These are phyloP conservation scores for Salix suchowensis DNA, from an alignment of 345 rosid species.

Conservation along the genomic window DNA sequence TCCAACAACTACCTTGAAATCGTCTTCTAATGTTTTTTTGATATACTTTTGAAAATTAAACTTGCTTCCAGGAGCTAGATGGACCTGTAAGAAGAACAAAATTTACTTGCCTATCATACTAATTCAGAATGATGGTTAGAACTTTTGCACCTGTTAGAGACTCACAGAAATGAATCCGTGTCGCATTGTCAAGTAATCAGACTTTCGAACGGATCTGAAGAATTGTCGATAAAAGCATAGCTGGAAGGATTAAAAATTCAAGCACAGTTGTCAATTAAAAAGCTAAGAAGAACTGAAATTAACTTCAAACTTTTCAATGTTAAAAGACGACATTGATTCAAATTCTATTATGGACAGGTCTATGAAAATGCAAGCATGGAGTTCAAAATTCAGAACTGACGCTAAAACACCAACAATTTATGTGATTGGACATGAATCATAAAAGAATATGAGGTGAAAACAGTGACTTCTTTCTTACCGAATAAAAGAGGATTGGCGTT, in stretches of 20 bases:
- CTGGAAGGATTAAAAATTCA: slow-evolving; percentile 30
- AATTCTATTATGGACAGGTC: too few species aligned
- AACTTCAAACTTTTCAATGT: too few species aligned
- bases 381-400: too few species aligned
- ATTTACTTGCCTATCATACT: neutral
- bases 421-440: too few species aligned
- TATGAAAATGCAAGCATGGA: too few species aligned
- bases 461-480: slow-evolving; percentile 39
- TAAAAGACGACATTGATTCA: too few species aligned
- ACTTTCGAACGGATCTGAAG: slow-evolving; percentile 61
- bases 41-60: slow-evolving; percentile 92
- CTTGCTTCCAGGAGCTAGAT: slow-evolving; percentile 75
- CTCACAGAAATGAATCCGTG: slow-evolving; percentile 82
- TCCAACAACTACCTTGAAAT: slow-evolving; percentile 92
- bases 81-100: slow-evolving; percentile 50
- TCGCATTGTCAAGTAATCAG: slow-evolving; percentile 85
- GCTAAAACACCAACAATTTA: too few species aligned
- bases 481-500: slow-evolving; percentile 48
- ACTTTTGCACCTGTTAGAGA: slow-evolving; percentile 4
- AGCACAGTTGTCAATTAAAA: neutral
- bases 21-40: slow-evolving; percentile 85
- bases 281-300: neutral
- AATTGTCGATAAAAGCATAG: slow-evolving; percentile 84
- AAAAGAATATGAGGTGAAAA: too few species aligned
- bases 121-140: neutral